phyloP scores from a whole-genome alignment of 768 basidiomycete genomes.

The Termitomyces eurrhizus region DNA sequence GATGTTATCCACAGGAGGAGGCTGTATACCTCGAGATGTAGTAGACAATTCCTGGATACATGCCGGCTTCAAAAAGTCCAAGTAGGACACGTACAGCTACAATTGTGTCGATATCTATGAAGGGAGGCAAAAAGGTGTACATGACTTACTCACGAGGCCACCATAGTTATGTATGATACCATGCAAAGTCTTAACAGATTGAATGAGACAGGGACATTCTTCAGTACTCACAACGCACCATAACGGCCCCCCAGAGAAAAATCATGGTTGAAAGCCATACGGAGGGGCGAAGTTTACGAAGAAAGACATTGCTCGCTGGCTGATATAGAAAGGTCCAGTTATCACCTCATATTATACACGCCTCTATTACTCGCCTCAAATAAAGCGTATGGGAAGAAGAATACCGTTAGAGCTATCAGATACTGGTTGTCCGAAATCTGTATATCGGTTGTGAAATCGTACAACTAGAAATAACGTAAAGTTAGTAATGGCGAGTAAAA shows the following conservation, averaged over 20 bases:
- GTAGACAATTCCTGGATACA: constrained; percentile 57
- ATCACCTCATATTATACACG: neutral
- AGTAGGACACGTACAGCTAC: constrained; percentile 60
- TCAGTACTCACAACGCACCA: constrained; percentile 26
- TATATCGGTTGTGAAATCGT: constrained; percentile 52
- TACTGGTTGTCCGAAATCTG: constrained; percentile 61
- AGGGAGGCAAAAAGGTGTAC: neutral
- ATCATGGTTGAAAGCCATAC: constrained; percentile 58
- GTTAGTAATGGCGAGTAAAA: constrained; percentile 4
- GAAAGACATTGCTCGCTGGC: constrained; percentile 61
- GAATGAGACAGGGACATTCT: neutral
- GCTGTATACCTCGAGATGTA: constrained; percentile 53
- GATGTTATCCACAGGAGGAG: neutral
- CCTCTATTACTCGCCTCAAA: constrained; percentile 49
- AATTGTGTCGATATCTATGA: neutral
- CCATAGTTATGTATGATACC: constrained; percentile 58
- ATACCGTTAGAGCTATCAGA: constrained; percentile 63
- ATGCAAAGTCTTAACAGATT: constrained; percentile 47
- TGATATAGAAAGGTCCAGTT: constrained; percentile 19
- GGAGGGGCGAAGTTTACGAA: constrained; percentile 59
- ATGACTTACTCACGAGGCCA: constrained; percentile 51
- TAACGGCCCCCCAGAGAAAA: constrained; percentile 44
- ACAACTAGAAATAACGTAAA: constrained; percentile 38
- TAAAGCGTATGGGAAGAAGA: constrained; percentile 72
- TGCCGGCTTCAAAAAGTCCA: constrained; percentile 57